A percentile compares a stretch with the other conserved stretches of the same genome.
Conservation (phyloP, 148 eudicot species). For the Cornus kousa region DNA sequence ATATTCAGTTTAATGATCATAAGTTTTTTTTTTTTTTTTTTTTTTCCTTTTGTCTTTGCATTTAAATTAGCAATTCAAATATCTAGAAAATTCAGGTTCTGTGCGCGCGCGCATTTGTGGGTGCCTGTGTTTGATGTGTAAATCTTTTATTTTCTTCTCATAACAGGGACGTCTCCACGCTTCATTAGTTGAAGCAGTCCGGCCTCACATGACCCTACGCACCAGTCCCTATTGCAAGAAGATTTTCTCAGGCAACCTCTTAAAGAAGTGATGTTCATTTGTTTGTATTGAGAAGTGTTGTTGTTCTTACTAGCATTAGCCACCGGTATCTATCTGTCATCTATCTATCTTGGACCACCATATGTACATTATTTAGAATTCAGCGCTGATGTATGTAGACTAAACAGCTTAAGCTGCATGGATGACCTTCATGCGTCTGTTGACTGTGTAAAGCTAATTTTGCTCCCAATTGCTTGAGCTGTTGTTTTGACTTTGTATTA, state of each 20-base stretch:
- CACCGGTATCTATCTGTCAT: neutral
- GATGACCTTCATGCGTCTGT: neutral
- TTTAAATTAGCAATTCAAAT: neutral
- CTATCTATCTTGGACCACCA: slow-evolving; percentile 1
- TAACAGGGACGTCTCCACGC: slow-evolving; percentile 46
- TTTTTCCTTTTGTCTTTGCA: too few relatives aligned
- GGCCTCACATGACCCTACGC: slow-evolving; percentile 49
- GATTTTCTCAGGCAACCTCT: slow-evolving; percentile 50
- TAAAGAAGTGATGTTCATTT: slow-evolving; percentile 52
- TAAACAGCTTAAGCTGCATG: neutral
- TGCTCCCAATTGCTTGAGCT: neutral
- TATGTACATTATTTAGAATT: slow-evolving; percentile 5
- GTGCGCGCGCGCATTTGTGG: neutral
- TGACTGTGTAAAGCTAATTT: slow-evolving; percentile 1
- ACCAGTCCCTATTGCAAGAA: slow-evolving; percentile 66
- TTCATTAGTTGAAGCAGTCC: slow-evolving; percentile 43
- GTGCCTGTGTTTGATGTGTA: neutral
- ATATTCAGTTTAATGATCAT: neutral
- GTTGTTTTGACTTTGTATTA: slow-evolving; percentile 2
- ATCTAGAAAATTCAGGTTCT: neutral
- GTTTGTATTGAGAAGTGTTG: slow-evolving; percentile 12
- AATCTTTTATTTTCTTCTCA: slow-evolving; percentile 1
- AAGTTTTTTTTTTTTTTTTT: too few relatives aligned
- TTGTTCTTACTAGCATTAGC: slow-evolving; percentile 14
- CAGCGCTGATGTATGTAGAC: neutral